These are phyloP conservation scores for Pseudogymnoascus sp. DNA, from an alignment of 2,329 filamentous ascomycete species.

Conservation along the genomic window DNA sequence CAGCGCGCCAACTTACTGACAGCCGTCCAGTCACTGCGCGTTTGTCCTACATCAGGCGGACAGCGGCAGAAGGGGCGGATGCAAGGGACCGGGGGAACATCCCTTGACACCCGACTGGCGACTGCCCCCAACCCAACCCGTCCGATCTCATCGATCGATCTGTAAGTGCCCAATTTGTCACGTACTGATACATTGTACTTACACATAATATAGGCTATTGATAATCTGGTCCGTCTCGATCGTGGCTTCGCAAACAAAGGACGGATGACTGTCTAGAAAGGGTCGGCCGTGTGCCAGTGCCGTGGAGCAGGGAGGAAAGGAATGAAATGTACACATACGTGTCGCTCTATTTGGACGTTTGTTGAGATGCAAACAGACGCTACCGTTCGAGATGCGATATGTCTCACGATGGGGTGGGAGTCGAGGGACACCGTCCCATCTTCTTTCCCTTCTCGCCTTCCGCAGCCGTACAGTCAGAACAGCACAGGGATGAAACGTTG, in stretches of 20 bases:
- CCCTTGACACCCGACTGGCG: background rate
- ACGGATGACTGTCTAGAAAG: background rate
- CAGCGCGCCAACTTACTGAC: background rate
- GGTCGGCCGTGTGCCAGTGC: background rate
- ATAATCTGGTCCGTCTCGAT: background rate
- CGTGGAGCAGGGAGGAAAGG: background rate
- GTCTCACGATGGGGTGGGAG: background rate
- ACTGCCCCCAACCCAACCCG: background rate
- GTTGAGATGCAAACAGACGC: background rate
- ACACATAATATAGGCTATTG: background rate
- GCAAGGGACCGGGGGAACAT: background rate
- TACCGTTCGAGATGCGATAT: background rate
- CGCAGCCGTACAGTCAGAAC: background rate
- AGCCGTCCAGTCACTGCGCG: background rate
- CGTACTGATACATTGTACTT: background rate
- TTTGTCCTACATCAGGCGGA: constrained; percentile 2
- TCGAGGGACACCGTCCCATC: background rate
- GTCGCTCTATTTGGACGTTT: background rate
- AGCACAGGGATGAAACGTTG: background rate
- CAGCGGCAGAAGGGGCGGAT: background rate
- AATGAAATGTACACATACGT: background rate
- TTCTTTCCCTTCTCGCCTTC: background rate
- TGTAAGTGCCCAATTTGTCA: background rate
- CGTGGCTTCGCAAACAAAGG: background rate
- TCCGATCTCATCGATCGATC: constrained; percentile 5